Evolutionary conservation across 2,329 filamentous ascomycete genomes (phyloP), one percentile per base, ranked within the genome.

Genomic region (Fusarium gaditjirri): DNA sequence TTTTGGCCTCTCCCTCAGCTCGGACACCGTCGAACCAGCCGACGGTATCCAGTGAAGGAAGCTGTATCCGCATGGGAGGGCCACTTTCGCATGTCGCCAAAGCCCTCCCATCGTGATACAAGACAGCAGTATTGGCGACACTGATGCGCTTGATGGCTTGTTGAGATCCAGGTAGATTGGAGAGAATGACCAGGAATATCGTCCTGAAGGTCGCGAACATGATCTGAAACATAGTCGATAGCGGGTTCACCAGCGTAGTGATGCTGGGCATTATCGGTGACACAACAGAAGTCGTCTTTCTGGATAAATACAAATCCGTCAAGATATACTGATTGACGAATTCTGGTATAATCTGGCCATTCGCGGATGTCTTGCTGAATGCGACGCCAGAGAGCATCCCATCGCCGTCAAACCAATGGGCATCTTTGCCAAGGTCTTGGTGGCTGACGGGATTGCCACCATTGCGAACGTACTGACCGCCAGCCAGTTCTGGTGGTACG

Each of bases 351-450:
- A 91, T 84, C 6, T 83, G 79, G 0, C 25, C 61, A 12, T 62
- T 43, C 8, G 10, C 77, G 10, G 81, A 79, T 6, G 80, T 80
- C 5, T 33, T 57, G 33, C 82, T 77, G 92, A 93, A 23, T 84
- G 84, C 27, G 1, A 93, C 90, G 3, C 91, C 91, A 35, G 88
- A 88, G 16, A 93, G 86, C 91, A 93, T 93, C 8, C 91, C 92
- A 77, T 93, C 91, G 36, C 92, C 91, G 73, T 93, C 92, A 68
- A 93, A 93, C 91, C 91, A 93, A 77, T 93, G 91, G 13, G 89
- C 86, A 76, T 92, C 89, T 70, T 90, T 85, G 42, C 86, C 86
- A 6, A 89, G 78, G 59, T 91, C 87, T 27, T 87, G 83, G 64
- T 92, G 90, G 33, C 86, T 86, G 12, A 91, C 83, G 10, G 91